Conservation (phyloP, 2,329 filamentous ascomycete species). For the Exutisphaerella laricina region DNA sequence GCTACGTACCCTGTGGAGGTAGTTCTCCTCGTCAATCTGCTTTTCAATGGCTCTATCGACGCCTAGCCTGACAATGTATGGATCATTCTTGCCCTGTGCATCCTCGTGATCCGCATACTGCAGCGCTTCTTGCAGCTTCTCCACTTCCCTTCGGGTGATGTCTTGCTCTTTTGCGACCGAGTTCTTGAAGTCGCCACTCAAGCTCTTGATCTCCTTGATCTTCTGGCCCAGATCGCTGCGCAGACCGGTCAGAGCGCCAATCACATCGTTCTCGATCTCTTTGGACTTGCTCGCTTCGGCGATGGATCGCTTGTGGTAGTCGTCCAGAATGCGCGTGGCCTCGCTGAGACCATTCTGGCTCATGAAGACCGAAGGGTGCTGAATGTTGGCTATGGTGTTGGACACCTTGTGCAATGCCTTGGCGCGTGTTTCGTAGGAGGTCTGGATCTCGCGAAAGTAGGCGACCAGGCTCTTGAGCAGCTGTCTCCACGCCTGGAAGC, state of each 20-base stretch:
- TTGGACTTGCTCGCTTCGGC: slow-evolving; percentile 79
- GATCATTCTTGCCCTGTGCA: slow-evolving; percentile 82
- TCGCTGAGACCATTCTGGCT: slow-evolving; percentile 79
- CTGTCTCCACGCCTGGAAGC: slow-evolving; percentile 96
- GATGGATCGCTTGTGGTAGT: slow-evolving; percentile 76
- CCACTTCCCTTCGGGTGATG: slow-evolving; percentile 69
- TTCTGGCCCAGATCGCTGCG: slow-evolving; percentile 88
- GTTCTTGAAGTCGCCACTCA: slow-evolving; percentile 95
- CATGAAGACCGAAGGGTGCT: slow-evolving; percentile 69
- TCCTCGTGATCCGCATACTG: slow-evolving; percentile 70
- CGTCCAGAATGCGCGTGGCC: slow-evolving; percentile 71
- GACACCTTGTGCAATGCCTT: slow-evolving; percentile 79
- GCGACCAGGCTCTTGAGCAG: slow-evolving; percentile 88
- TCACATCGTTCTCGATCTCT: slow-evolving; percentile 88
- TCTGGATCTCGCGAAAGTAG: slow-evolving; percentile 89
- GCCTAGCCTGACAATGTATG: slow-evolving; percentile 76
- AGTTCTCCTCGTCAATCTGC: slow-evolving; percentile 96
- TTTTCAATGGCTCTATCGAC: slow-evolving; percentile 88
- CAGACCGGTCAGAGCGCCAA: slow-evolving; percentile 77
- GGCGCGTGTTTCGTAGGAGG: slow-evolving; percentile 76
- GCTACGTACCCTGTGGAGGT: slow-evolving; percentile 71
- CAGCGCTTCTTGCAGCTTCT: slow-evolving; percentile 73
- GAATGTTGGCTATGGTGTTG: slow-evolving; percentile 75
- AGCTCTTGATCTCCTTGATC: slow-evolving; percentile 94
- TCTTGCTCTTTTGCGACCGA: slow-evolving; percentile 95